A percentile compares a stretch with the other conserved stretches of the same genome.
phyloP scores from a whole-genome alignment of 495 filamentous ascomycete species.

The Baudoinia panamericana region DNA sequence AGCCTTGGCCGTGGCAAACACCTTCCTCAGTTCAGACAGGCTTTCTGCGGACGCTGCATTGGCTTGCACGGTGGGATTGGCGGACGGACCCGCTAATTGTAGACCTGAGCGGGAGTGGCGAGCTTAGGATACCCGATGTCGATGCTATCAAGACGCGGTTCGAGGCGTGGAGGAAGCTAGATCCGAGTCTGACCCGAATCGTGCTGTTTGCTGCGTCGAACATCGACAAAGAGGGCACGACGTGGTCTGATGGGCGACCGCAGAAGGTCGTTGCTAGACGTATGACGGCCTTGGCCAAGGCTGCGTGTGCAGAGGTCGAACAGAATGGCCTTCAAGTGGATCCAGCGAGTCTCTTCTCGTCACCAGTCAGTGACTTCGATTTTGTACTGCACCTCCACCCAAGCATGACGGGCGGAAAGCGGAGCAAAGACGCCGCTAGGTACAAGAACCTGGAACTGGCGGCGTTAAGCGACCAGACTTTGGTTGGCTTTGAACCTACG shows the following conservation, averaged over 20 bases:
- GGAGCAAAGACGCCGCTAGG: slow-evolving; percentile 25
- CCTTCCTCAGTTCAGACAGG: slow-evolving; percentile 70
- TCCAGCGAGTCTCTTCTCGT: slow-evolving; percentile 49
- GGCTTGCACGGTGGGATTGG: slow-evolving; percentile 86
- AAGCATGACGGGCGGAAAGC: background rate
- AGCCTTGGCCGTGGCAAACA: slow-evolving; percentile 64
- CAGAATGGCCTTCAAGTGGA: slow-evolving; percentile 46
- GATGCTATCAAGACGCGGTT: slow-evolving; percentile 55
- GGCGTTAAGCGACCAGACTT: slow-evolving; percentile 23
- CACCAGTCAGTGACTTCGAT: slow-evolving; percentile 63
- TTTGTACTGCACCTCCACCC: slow-evolving; percentile 59
- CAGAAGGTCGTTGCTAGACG: slow-evolving; percentile 72
- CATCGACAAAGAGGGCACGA: slow-evolving; percentile 59
- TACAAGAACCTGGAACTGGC: slow-evolving; percentile 64
- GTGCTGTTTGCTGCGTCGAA: slow-evolving; percentile 73
- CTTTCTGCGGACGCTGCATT: slow-evolving; percentile 64
- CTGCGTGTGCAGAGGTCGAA: slow-evolving; percentile 48
- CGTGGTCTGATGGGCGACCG: slow-evolving; percentile 64
- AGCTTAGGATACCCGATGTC: slow-evolving; percentile 41
- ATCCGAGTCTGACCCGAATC: slow-evolving; percentile 73
- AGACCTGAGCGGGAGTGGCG: slow-evolving; percentile 40
- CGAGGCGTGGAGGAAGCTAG: slow-evolving; percentile 67
- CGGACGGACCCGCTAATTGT: slow-evolving; percentile 65
- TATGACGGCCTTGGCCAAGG: slow-evolving; percentile 66
- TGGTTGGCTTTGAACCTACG: slow-evolving; percentile 38